Evolutionary conservation across 1,284 basidiomycete genomes (phyloP).

Genomic region (Hypsizygus ulmarius): DNA sequence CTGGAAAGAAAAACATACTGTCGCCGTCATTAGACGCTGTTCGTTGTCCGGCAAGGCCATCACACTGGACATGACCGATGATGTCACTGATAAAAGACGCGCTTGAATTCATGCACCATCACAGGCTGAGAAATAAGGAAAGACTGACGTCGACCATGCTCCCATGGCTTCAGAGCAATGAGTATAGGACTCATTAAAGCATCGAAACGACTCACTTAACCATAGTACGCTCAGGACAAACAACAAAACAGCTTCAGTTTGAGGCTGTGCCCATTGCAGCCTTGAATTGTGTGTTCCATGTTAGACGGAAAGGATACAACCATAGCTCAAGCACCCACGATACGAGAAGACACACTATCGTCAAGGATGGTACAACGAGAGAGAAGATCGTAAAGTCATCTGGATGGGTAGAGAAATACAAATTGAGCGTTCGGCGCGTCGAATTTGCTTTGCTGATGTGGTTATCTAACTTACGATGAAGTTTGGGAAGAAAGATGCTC

Average conservation of each 20-base stretch:
- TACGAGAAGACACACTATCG: slow-evolving; percentile 56
- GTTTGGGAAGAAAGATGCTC: slow-evolving; percentile 57
- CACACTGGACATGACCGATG: slow-evolving; percentile 65
- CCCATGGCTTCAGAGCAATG: slow-evolving; percentile 52
- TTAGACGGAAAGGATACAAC: slow-evolving; percentile 11
- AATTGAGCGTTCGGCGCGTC: neutral
- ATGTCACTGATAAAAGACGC: slow-evolving; percentile 50
- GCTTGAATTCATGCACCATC: slow-evolving; percentile 10
- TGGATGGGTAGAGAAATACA: slow-evolving; percentile 25
- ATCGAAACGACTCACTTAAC: slow-evolving; percentile 49
- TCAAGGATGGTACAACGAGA: slow-evolving; percentile 58
- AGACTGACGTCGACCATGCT: slow-evolving; percentile 66
- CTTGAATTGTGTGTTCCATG: slow-evolving; percentile 36
- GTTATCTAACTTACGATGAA: slow-evolving; percentile 49
- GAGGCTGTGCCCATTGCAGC: slow-evolving; percentile 65
- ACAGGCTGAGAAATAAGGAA: neutral
- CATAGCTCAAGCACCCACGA: slow-evolving; percentile 37
- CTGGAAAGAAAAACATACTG: slow-evolving; percentile 39
- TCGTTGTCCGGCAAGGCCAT: slow-evolving; percentile 42
- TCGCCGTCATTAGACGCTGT: slow-evolving; percentile 52
- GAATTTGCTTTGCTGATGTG: neutral
- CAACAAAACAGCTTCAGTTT: slow-evolving; percentile 53
- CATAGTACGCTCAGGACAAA: slow-evolving; percentile 61
- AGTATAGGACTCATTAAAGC: neutral
- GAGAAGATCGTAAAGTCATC: slow-evolving; percentile 70